These are phyloP conservation scores for Metarhizium humberi DNA, from an alignment of 2,329 filamentous ascomycete genomes.

Conservation along the genomic window DNA sequence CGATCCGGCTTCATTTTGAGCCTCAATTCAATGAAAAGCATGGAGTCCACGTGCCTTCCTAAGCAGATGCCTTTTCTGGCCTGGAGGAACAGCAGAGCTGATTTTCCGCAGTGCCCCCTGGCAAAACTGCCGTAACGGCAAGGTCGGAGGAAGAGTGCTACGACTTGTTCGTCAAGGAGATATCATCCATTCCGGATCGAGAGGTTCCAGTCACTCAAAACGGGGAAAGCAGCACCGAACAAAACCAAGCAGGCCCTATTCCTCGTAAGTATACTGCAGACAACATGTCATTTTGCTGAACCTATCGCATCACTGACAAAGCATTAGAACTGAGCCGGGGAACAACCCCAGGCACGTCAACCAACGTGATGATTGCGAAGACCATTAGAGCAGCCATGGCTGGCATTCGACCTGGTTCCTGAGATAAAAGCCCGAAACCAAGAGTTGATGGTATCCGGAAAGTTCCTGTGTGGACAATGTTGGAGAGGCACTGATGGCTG, in stretches of 20 bases:
- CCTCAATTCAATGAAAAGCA: not conserved
- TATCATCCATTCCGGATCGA: slow-evolving; percentile 17
- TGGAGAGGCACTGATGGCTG: not conserved
- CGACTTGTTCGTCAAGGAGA: slow-evolving; percentile 13
- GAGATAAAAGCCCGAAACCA: not conserved
- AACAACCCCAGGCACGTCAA: slow-evolving; percentile 8
- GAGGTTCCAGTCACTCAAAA: slow-evolving; percentile 8
- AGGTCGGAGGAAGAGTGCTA: slow-evolving; percentile 18
- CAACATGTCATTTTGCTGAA: not conserved
- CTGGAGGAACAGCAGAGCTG: not conserved
- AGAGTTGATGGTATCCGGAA: not conserved
- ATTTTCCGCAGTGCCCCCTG: not conserved
- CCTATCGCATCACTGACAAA: not conserved
- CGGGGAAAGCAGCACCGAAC: not conserved
- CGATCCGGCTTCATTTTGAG: not conserved
- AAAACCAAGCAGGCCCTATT: not conserved
- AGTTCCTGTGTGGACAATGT: not conserved
- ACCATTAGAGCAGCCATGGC: slow-evolving; percentile 22
- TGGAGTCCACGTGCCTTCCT: not conserved
- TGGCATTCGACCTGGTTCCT: slow-evolving; percentile 12
- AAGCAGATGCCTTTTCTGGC: not conserved
- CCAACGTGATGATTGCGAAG: slow-evolving; percentile 21
- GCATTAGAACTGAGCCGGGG: not conserved
- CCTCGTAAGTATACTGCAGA: not conserved
- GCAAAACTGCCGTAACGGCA: slow-evolving; percentile 5